Percentiles rank a stretch among this genome's conserved stretches.
Conservation (phyloP, 169 alveolate genomes). For the Plasmodium relictum region DNA sequence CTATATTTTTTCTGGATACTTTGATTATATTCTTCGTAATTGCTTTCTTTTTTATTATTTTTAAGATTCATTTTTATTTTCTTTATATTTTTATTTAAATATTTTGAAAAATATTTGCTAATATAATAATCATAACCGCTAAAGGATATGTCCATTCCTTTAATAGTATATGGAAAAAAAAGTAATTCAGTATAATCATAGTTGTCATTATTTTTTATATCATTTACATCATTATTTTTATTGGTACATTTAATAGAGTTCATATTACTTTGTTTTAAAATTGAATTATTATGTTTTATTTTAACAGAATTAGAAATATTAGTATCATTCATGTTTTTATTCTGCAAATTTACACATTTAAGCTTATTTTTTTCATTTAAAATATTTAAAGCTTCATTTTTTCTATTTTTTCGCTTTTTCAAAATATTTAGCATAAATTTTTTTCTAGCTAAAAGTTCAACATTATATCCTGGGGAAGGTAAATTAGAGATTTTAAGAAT, state of each 20-base stretch:
- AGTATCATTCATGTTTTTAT: neutral
- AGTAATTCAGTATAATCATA: conserved; percentile 87
- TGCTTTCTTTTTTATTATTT: neutral
- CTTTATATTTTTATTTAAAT: conserved; percentile 17
- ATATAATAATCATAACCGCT: conserved; percentile 89
- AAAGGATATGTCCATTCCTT: conserved; percentile 98
- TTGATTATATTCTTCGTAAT: neutral
- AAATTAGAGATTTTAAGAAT: conserved; percentile 95
- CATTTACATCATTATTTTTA: neutral
- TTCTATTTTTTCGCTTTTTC: conserved; percentile 5
- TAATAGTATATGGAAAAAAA: conserved; percentile 96
- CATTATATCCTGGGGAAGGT: conserved; percentile 99
- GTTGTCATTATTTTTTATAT: neutral
- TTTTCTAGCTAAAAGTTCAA: conserved; percentile 96
- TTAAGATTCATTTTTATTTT: neutral
- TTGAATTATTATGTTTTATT: neutral
- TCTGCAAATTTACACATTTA: neutral
- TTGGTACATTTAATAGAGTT: neutral
- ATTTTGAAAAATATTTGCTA: conserved; percentile 59
- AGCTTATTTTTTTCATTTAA: too few relatives aligned
- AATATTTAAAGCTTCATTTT: too few relatives aligned
- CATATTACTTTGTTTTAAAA: neutral
- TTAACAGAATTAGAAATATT: neutral
- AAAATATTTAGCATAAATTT: conserved; percentile 76
- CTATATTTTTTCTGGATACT: neutral